Percentiles rank a stretch among this genome's conserved stretches.
Evolutionary conservation across 352 stramenopile genomes (phyloP).

Genomic region (Saprolegnia diclina): DNA sequence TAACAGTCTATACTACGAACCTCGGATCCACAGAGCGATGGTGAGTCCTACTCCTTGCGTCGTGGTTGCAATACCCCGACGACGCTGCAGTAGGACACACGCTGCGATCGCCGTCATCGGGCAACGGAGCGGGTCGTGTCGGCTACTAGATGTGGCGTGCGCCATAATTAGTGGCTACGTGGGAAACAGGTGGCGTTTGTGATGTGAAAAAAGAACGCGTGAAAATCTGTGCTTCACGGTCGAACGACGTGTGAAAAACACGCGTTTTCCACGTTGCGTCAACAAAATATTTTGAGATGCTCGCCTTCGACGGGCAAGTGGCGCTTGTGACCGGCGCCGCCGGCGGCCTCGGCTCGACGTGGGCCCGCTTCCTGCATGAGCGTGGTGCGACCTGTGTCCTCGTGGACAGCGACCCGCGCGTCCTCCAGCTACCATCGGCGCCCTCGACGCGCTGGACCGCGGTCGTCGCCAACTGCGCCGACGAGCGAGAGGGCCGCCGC

Average conservation of each 20-base stretch:
- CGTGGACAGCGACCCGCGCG: constrained; percentile 8
- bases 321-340: constrained; percentile 18
- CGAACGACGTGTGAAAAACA: no score
- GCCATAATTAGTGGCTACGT: no score
- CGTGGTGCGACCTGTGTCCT: constrained; percentile 16
- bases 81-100: no score
- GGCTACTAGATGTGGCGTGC: no score
- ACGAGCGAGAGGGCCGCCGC: constrained; percentile 8
- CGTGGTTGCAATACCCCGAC: no score
- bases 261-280: no score
- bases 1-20: no score
- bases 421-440: constrained; percentile 13
- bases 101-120: no score
- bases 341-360: constrained; percentile 14
- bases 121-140: no score
- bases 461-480: constrained; percentile 17
- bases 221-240: not conserved
- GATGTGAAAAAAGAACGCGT: not conserved
- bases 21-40: no score
- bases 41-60: no score
- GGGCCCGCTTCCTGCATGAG: not conserved
- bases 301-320: constrained; percentile 24
- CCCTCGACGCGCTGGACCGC: not conserved
- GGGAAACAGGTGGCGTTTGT: no score
- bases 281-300: constrained; percentile 8